Conservation (phyloP, 495 filamentous ascomycete species). For the Entonaema liquescens region DNA sequence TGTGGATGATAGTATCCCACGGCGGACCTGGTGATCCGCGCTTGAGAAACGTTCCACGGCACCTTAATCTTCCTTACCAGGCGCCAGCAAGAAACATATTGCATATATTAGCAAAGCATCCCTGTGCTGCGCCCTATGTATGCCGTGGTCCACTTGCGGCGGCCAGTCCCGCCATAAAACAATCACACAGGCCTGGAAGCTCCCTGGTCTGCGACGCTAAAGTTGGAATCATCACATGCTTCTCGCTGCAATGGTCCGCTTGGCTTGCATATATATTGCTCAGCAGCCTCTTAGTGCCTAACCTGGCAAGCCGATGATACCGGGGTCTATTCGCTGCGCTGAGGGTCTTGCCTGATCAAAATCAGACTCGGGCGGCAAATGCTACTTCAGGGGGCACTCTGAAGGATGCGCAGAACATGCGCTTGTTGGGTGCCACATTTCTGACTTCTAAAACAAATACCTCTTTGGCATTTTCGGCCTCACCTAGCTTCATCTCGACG, state of each 20-base stretch:
- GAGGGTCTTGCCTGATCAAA: slow-evolving; percentile 13
- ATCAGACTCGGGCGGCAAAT: slow-evolving; percentile 60
- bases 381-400: slow-evolving; percentile 82
- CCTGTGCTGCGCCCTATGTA: slow-evolving; percentile 9
- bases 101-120: slow-evolving; percentile 10
- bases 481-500: slow-evolving; percentile 66
- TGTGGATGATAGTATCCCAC: slow-evolving; percentile 25
- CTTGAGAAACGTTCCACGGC: slow-evolving; percentile 38
- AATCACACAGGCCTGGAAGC: slow-evolving; percentile 28
- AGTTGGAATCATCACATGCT: slow-evolving; percentile 36
- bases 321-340: slow-evolving; percentile 13
- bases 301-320: slow-evolving; percentile 29
- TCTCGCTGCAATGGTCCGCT: slow-evolving; percentile 17
- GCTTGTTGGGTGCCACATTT: slow-evolving; percentile 90
- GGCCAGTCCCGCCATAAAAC: slow-evolving; percentile 25
- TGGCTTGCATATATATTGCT: slow-evolving; percentile 24
- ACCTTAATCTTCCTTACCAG: slow-evolving; percentile 23
- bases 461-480: slow-evolving; percentile 62
- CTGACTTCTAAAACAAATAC: slow-evolving; percentile 79
- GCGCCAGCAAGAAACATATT: slow-evolving; percentile 21
- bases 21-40: slow-evolving; percentile 30
- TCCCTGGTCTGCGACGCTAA: slow-evolving; percentile 22
- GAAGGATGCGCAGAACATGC: slow-evolving; percentile 96
- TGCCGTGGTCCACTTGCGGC: slow-evolving; percentile 14
- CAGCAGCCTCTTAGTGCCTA: slow-evolving; percentile 8